Base-by-base conservation (phyloP, 495 filamentous ascomycete genomes). In the Lasiosphaeris hirsuta region DNA sequence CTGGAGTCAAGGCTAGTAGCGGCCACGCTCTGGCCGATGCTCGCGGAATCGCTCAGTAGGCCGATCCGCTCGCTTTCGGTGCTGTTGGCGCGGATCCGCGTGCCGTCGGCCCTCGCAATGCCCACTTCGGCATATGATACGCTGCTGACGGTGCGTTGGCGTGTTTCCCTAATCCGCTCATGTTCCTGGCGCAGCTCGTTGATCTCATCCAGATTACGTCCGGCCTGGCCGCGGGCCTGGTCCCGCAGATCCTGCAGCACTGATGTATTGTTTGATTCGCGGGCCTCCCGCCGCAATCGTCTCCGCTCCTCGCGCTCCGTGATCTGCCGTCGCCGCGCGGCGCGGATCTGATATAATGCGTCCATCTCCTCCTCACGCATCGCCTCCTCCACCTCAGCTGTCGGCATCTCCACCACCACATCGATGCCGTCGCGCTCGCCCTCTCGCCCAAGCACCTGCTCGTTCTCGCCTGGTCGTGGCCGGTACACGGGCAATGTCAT, bases 301-400 rank as follows among this genome's bases (percentile, higher is more conserved):
- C 87, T 75, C 34, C 90, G 80, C 53, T 87, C 82, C 54, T 96
- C 90, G 6, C 92, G 84, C 49, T 91, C 91, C 6, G 83, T 83
- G 35, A 84, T 77, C 68, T 96, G 89, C 40, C 80, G 77, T 36
- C 92, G 84, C 43, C 94, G 83, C 14, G 90, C 84, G 3, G 88
- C 69, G 19, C 94, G 89, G 44, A 97, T 89, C 66, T 96, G 90
- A 72, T 96, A 98, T 19, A 97, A 69, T 7, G 89, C 80, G 44
- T 92, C 88, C 94, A 97, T 97, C 64, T 97, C 88, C 35, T 89
- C 84, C 54, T 97, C 92, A n/a, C 94, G 80, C 37, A 91, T 76
- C 2, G 69, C 71, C 64, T 98, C 94, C 63, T 94, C 84, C 46
- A 92, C 71, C 59, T 75, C 73, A 10, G 63, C 73, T 4, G 75